These are phyloP conservation scores for Dysphania ambrosioides DNA, from an alignment of 148 eudicot species.

Conservation along the genomic window DNA sequence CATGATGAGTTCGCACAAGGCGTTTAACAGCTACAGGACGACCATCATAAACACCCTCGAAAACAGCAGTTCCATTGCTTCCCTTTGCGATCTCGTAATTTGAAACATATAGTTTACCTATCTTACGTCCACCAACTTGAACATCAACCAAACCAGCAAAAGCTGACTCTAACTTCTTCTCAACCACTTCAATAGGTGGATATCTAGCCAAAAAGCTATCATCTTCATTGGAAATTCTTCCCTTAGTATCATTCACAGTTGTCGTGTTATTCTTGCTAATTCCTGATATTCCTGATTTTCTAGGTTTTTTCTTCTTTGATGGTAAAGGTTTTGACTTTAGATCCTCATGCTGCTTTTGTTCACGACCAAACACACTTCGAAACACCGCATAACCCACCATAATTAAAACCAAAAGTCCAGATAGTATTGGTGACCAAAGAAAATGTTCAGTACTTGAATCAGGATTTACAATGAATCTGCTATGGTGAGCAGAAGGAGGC, in stretches of 20 bases:
- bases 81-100: conserved; percentile 83
- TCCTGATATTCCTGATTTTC: conserved; percentile 55
- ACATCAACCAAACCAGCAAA: conserved; percentile 28
- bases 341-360: conserved; percentile 28
- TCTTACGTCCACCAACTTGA: conserved; percentile 41
- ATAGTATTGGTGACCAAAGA: conserved; percentile 25
- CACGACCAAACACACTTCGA: conserved; percentile 21
- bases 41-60: conserved; percentile 90
- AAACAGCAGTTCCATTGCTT: conserved; percentile 91
- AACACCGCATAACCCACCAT: conserved; percentile 28
- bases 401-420: conserved; percentile 25
- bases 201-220: conserved; percentile 5
- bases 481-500: conserved; percentile 23
- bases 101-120: conserved; percentile 69
- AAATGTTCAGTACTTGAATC: conserved; percentile 12
- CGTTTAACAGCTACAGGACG: conserved; percentile 95
- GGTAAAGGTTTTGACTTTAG: conserved; percentile 33
- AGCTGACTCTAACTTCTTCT: conserved; percentile 29
- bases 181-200: conserved; percentile 17
- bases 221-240: conserved; percentile 25
- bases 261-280: conserved; percentile 30
- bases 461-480: conserved; percentile 6
- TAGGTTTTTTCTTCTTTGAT: conserved; percentile 63
- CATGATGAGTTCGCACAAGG: conserved; percentile 79
- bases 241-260: conserved; percentile 13